phyloP scores from a whole-genome alignment of 225 moss, liverwort and hornwort genomes.

The Takakia lepidozioides region DNA sequence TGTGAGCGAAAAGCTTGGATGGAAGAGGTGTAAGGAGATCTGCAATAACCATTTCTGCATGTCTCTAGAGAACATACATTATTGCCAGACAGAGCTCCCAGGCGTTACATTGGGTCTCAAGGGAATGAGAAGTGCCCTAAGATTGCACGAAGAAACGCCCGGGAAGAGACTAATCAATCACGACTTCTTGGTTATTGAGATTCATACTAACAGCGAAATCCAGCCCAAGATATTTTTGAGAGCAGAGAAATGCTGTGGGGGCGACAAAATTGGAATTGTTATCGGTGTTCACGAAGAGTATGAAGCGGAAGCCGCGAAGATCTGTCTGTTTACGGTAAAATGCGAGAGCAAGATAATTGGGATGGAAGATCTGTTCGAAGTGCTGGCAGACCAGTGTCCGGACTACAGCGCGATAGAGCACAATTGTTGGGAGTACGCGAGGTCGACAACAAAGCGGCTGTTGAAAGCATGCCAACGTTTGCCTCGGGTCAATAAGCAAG shows the following conservation, averaged over 20 bases:
- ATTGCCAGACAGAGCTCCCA: not conserved
- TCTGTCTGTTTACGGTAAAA: not conserved
- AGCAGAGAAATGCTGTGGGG: too few species aligned
- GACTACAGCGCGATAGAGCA: not conserved
- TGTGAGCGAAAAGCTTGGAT: too few species aligned
- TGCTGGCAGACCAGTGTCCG: not conserved
- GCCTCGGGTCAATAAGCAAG: too few species aligned
- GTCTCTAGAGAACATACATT: not conserved
- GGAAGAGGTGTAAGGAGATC: too few species aligned
- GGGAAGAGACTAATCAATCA: too few species aligned
- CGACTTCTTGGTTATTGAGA: too few species aligned
- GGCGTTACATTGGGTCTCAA: not conserved
- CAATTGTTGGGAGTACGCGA: slow-evolving; percentile 4
- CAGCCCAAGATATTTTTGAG: too few species aligned
- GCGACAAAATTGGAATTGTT: not conserved
- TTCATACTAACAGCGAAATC: too few species aligned
- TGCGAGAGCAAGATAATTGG: not conserved
- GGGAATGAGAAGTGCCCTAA: too few species aligned
- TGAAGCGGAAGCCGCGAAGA: too few species aligned
- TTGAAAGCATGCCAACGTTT: not conserved
- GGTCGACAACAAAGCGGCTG: not conserved
- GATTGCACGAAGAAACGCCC: too few species aligned
- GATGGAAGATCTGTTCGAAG: not conserved
- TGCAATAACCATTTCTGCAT: not conserved
- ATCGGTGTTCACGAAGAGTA: not conserved